Conservation (phyloP, 108 stramenopile species). For the Seminavis robusta region DNA sequence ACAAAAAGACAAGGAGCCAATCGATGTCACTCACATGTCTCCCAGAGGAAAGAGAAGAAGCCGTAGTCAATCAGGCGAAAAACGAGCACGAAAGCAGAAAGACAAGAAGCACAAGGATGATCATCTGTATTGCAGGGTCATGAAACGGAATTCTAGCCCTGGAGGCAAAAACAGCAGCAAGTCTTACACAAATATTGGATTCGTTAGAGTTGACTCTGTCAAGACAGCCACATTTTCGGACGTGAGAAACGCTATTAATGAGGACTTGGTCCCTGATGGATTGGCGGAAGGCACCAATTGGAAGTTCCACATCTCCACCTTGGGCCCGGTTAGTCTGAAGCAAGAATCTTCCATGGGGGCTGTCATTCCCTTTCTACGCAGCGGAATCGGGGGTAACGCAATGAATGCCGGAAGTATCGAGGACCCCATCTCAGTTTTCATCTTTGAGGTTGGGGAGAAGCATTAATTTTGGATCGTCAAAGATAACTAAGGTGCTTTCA, state of each 20-base stretch:
- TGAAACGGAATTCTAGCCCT: background rate
- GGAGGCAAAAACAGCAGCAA: background rate
- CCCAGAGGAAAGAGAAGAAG: conserved; percentile 8
- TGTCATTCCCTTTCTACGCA: conserved; percentile 42
- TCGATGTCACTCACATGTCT: too few relatives aligned
- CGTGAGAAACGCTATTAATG: conserved; percentile 45
- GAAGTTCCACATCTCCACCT: conserved; percentile 69
- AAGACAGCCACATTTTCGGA: conserved; percentile 54
- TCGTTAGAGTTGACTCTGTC: conserved; percentile 56
- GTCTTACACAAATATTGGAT: conserved; percentile 50
- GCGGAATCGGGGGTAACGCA: too few relatives aligned
- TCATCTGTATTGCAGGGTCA: conserved; percentile 4
- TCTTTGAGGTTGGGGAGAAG: too few relatives aligned
- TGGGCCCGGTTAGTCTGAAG: conserved; percentile 72
- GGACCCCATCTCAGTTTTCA: too few relatives aligned
- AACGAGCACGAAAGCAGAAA: background rate
- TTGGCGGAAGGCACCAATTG: conserved; percentile 29
- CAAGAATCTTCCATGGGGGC: conserved; percentile 66
- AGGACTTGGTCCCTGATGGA: conserved; percentile 54
- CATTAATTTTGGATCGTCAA: too few relatives aligned
- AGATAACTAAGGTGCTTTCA: too few relatives aligned
- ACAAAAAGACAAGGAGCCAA: background rate
- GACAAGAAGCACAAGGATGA: background rate
- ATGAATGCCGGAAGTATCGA: too few relatives aligned
- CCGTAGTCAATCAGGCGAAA: conserved; percentile 4